These are phyloP conservation scores for Lasiosphaeriaceae sp. DNA, from an alignment of 495 filamentous ascomycete species.

Conservation along the genomic window DNA sequence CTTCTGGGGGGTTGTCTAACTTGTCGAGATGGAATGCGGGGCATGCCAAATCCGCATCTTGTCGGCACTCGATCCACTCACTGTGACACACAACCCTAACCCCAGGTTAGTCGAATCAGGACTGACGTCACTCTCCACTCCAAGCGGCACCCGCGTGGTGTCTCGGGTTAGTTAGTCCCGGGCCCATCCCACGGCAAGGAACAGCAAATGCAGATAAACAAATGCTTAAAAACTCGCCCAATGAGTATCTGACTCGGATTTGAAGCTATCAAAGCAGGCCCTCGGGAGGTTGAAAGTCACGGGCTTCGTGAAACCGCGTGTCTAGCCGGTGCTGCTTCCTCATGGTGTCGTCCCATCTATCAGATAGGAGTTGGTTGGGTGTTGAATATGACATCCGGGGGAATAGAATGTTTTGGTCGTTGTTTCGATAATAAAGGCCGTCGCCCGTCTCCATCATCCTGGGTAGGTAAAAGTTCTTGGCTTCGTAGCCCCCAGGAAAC, in stretches of 20 bases:
- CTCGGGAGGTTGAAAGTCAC: slow-evolving; percentile 1
- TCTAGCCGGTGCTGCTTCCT: slow-evolving; percentile 20
- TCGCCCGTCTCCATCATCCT: slow-evolving; percentile 29
- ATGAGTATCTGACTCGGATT: background rate
- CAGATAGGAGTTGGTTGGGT: slow-evolving; percentile 9
- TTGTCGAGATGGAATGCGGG: no score
- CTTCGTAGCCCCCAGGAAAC: slow-evolving; percentile 11
- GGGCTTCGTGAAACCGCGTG: slow-evolving; percentile 5
- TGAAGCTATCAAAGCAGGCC: background rate
- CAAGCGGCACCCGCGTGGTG: no score
- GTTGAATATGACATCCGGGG: slow-evolving; percentile 2
- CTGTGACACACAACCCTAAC: no score
- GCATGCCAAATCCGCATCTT: no score
- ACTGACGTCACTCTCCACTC: no score
- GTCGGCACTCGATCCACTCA: no score
- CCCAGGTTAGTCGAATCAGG: no score
- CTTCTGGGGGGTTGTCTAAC: background rate
- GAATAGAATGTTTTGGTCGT: slow-evolving; percentile 22
- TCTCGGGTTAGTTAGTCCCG: no score
- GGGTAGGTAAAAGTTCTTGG: slow-evolving; percentile 3
- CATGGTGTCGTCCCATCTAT: slow-evolving; percentile 1
- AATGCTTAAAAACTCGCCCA: no score
- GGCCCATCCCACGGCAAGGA: no score
- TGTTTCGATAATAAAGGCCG: slow-evolving; percentile 13
- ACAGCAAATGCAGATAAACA: no score